Conservation (phyloP, 768 basidiomycete species). For the Tylopilus plumbeoviolaceoides region DNA sequence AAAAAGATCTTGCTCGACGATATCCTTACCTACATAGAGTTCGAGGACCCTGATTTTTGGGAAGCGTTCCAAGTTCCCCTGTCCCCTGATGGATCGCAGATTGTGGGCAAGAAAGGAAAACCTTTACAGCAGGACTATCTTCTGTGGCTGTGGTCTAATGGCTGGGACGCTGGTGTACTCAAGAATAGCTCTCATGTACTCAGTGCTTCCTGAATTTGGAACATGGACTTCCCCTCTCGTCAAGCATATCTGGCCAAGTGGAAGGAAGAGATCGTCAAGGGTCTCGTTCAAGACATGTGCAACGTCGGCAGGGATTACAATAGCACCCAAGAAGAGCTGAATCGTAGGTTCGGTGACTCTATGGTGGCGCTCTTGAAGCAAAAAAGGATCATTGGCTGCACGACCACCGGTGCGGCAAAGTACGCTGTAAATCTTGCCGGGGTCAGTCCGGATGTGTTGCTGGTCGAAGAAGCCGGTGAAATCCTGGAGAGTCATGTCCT, state of each 20-base stretch:
- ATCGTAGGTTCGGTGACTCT: slow-evolving; percentile 34
- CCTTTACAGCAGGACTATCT: slow-evolving; percentile 39
- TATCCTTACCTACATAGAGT: slow-evolving; percentile 48
- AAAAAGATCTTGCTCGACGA: slow-evolving; percentile 18
- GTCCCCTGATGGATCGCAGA: slow-evolving; percentile 39
- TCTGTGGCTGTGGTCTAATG: slow-evolving; percentile 43
- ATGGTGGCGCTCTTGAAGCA: slow-evolving; percentile 34
- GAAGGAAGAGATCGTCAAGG: slow-evolving; percentile 34
- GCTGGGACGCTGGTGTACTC: slow-evolving; percentile 44
- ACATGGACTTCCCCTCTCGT: slow-evolving; percentile 31
- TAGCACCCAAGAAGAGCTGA: slow-evolving; percentile 32
- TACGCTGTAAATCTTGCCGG: slow-evolving; percentile 46
- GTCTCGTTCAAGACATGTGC: slow-evolving; percentile 34
- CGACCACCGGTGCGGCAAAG: slow-evolving; percentile 68
- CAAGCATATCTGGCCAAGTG: slow-evolving; percentile 29
- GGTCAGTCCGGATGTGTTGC: slow-evolving; percentile 46
- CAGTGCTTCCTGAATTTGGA: slow-evolving; percentile 34
- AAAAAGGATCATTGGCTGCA: slow-evolving; percentile 65
- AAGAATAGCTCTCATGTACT: slow-evolving; percentile 21
- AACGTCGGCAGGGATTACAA: slow-evolving; percentile 40
- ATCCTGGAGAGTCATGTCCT: slow-evolving; percentile 67
- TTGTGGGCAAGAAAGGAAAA: slow-evolving; percentile 39
- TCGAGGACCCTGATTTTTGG: slow-evolving; percentile 43
- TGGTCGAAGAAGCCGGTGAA: slow-evolving; percentile 74
- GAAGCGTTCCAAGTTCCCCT: slow-evolving; percentile 45